Conservation (phyloP, 345 rosid genomes). For the Geranium rotundifolium region DNA sequence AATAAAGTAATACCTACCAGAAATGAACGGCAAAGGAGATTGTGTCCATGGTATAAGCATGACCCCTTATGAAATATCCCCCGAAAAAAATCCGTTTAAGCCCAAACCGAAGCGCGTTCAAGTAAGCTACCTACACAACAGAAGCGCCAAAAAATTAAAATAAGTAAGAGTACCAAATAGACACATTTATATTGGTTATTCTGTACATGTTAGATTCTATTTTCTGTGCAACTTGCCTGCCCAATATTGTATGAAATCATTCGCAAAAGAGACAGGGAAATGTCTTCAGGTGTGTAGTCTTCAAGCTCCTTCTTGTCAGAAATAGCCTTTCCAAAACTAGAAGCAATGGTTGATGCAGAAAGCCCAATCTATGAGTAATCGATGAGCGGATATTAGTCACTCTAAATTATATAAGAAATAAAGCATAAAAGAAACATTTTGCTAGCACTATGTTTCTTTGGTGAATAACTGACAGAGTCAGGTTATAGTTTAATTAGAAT, state of each 20-base stretch:
- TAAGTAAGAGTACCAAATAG: conserved; percentile 11
- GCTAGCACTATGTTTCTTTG: not conserved
- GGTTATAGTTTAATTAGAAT: not conserved
- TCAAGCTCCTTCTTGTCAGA: conserved; percentile 87
- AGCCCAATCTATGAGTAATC: conserved; percentile 59
- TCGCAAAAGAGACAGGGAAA: conserved; percentile 88
- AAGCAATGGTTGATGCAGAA: conserved; percentile 96
- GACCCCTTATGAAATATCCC: conserved; percentile 95
- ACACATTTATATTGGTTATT: not conserved
- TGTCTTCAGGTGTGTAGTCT: conserved; percentile 93
- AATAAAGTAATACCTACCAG: conserved; percentile 38
- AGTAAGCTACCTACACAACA: conserved; percentile 59
- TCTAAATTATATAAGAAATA: not conserved
- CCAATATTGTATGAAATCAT: conserved; percentile 99
- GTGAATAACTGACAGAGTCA: not conserved
- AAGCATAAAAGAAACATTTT: not conserved
- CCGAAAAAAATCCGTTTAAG: conserved; percentile 91
- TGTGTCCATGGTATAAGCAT: conserved; percentile 99
- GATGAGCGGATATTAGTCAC: not conserved
- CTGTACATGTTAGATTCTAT: not conserved
- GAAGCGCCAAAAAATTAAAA: conserved; percentile 4
- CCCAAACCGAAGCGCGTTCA: conserved; percentile 94
- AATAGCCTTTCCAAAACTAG: conserved; percentile 95
- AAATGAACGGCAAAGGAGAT: conserved; percentile 98
- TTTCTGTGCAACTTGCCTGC: conserved; percentile 42